Evolutionary conservation across 139 green algal species (phyloP).

Genomic region (Parachlorella kessleri): DNA sequence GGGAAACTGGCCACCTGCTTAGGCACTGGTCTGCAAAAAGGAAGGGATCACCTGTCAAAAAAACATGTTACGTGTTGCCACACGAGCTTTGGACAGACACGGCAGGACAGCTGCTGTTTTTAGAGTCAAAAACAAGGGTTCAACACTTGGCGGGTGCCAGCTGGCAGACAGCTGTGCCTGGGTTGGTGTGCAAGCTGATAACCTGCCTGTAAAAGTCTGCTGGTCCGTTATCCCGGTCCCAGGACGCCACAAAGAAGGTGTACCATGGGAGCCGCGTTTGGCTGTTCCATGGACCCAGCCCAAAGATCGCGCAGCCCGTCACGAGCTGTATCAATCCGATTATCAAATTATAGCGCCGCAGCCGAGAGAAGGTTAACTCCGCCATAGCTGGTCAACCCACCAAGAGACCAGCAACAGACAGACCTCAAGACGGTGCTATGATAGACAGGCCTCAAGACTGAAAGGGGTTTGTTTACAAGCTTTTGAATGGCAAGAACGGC

Average conservation of each 20-base stretch:
- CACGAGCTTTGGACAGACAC: background rate
- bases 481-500: no score
- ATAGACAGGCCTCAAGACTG: no score
- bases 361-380: conserved; percentile 15
- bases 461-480: no score
- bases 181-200: background rate
- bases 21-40: background rate
- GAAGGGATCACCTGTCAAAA: background rate
- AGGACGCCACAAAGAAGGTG: conserved; percentile 17
- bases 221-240: background rate
- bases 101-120: background rate
- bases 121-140: background rate
- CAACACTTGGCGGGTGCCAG: no score
- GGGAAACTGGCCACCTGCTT: conserved; percentile 27
- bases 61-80: background rate
- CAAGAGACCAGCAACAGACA: no score
- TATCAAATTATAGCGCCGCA: background rate
- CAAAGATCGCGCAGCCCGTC: background rate
- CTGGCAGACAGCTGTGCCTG: no score
- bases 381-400: no score
- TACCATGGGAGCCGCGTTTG: conserved; percentile 18
- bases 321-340: background rate
- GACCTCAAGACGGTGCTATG: no score
- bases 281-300: background rate
- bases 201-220: conserved; percentile 12